Conservation (phyloP, 2,329 filamentous ascomycete species). For the Geosmithia flava region DNA sequence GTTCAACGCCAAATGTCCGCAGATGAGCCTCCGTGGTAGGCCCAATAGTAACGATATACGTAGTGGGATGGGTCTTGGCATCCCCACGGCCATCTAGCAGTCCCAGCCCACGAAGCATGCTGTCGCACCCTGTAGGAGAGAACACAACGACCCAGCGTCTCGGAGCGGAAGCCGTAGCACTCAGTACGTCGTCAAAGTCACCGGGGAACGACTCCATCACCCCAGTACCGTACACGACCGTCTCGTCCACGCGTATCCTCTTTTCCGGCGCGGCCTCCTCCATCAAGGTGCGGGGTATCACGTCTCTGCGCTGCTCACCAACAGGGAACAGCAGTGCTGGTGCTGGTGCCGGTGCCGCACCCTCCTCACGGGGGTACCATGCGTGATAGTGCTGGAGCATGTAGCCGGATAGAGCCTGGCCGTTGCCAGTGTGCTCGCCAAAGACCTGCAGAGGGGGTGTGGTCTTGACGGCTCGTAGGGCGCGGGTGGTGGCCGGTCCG, state of each 20-base stretch:
- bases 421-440: constrained; percentile 75
- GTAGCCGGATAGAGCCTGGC: constrained; percentile 63
- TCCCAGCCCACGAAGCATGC: constrained; percentile 41
- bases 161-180: constrained; percentile 23
- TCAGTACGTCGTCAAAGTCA: constrained; percentile 46
- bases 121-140: constrained; percentile 52
- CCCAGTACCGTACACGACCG: constrained; percentile 77
- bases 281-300: constrained; percentile 75
- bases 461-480: constrained; percentile 45
- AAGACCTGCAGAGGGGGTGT: constrained; percentile 46
- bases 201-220: constrained; percentile 67
- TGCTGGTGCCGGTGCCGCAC: constrained; percentile 22
- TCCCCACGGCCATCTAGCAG: constrained; percentile 32
- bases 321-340: constrained; percentile 74
- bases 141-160: constrained; percentile 66
- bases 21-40: constrained; percentile 80
- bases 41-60: constrained; percentile 76
- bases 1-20: constrained; percentile 50
- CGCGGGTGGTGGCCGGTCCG: constrained; percentile 67
- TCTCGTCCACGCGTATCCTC: constrained; percentile 59
- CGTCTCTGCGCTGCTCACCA: constrained; percentile 78
- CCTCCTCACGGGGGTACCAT: constrained; percentile 25
- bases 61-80: constrained; percentile 22
- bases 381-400: constrained; percentile 67
- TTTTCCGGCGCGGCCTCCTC: constrained; percentile 31